phyloP scores from a whole-genome alignment of 495 filamentous ascomycete genomes.

The Aspergillus steynii region DNA sequence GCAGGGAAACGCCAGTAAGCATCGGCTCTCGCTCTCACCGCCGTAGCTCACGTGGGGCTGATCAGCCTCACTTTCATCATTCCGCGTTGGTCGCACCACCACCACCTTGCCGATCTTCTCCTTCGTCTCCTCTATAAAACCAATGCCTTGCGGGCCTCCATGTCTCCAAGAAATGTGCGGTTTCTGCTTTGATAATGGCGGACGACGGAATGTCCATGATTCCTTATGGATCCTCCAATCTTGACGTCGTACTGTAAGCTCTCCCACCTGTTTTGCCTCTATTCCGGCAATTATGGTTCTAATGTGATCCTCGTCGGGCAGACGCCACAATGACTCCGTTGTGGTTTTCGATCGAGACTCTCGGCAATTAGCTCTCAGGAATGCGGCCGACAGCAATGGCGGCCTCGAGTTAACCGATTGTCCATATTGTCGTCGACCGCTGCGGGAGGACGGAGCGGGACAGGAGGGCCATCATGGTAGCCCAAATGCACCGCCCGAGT shows the following conservation, averaged over 20 bases:
- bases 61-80: constrained; percentile 19
- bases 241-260: constrained; percentile 53
- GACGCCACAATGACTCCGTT: constrained; percentile 87
- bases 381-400: constrained; percentile 46
- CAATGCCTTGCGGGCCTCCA: constrained; percentile 5
- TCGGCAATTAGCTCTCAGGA: constrained; percentile 77
- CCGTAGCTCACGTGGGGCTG: constrained; percentile 28
- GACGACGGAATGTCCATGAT: constrained; percentile 51
- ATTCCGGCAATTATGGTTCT: constrained; percentile 1
- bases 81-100: constrained; percentile 10
- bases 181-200: constrained; percentile 28
- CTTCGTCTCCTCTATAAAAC: constrained; percentile 6
- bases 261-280: not conserved
- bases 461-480: constrained; percentile 36
- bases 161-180: constrained; percentile 17
- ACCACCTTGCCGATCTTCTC: constrained; percentile 2
- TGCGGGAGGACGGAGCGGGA: constrained; percentile 50
- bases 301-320: constrained; percentile 33
- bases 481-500: constrained; percentile 56
- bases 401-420: constrained; percentile 64
- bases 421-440: constrained; percentile 83
- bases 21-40: constrained; percentile 2
- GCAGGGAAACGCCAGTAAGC: not conserved
- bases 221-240: constrained; percentile 46
- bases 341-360: constrained; percentile 88